A percentile compares a stretch with the other conserved stretches of the same genome.
These are phyloP conservation scores for Mortierella sp. DNA, from an alignment of 371 early-diverging fungal genomes.

Conservation along the genomic window DNA sequence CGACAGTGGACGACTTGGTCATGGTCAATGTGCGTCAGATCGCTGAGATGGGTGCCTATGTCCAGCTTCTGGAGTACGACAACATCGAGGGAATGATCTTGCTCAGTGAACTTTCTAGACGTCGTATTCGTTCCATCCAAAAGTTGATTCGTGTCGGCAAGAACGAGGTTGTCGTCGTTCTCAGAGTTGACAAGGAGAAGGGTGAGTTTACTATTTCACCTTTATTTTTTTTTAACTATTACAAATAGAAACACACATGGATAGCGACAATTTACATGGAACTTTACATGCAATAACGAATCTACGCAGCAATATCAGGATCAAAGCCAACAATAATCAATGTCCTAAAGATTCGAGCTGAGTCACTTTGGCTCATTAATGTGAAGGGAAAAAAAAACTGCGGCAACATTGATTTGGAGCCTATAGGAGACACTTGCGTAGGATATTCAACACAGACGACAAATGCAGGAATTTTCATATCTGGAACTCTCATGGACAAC, in stretches of 20 bases:
- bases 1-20: slow-evolving; percentile 93
- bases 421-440: not conserved
- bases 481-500: too few species aligned
- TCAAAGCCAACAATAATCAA: not conserved
- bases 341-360: too few species aligned
- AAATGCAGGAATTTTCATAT: not conserved
- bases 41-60: slow-evolving; percentile 98
- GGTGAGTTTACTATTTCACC: slow-evolving; percentile 64
- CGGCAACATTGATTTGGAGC: not conserved
- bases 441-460: not conserved
- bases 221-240: not conserved
- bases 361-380: slow-evolving; percentile 4
- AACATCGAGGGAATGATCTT: slow-evolving; percentile 98
- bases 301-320: not conserved
- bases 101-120: slow-evolving; percentile 94
- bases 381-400: slow-evolving; percentile 1
- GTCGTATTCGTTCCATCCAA: slow-evolving; percentile 98
- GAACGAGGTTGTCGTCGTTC: slow-evolving; percentile 97
- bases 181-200: slow-evolving; percentile 99
- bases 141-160: slow-evolving; percentile 98
- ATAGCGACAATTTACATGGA: too few species aligned
- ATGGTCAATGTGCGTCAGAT: slow-evolving; percentile 99
- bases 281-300: too few species aligned
- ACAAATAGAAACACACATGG: not conserved
- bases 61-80: slow-evolving; percentile 92